A percentile compares a stretch with the other conserved stretches of the same genome.
Evolutionary conservation across 2,329 filamentous ascomycete genomes (phyloP).

Genomic region (Microdochium paspali): DNA sequence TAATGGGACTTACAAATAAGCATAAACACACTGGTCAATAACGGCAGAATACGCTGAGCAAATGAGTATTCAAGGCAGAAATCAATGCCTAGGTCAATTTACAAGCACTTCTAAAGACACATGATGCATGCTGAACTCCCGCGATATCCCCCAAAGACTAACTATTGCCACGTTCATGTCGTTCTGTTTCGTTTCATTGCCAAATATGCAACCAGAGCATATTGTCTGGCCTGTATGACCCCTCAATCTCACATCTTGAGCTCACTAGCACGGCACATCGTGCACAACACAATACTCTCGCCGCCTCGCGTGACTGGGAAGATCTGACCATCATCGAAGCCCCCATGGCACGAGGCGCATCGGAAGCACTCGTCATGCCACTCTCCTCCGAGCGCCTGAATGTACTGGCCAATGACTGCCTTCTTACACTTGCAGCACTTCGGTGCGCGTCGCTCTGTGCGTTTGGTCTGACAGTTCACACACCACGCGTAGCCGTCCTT

Average conservation of each 20-base stretch:
- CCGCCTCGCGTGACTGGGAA: slow-evolving; percentile 49
- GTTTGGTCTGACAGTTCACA: slow-evolving; percentile 81
- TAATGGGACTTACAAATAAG: too few relatives aligned
- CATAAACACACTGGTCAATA: too few relatives aligned
- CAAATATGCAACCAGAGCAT: too few relatives aligned
- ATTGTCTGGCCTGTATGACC: too few relatives aligned
- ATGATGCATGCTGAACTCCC: not conserved
- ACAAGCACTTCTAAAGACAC: not conserved
- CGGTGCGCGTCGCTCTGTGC: slow-evolving; percentile 77
- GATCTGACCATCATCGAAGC: slow-evolving; percentile 56
- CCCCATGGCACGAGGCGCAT: slow-evolving; percentile 54
- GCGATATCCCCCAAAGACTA: not conserved
- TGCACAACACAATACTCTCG: slow-evolving; percentile 46
- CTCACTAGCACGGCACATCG: slow-evolving; percentile 48
- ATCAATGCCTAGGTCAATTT: too few relatives aligned
- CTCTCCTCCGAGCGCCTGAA: slow-evolving; percentile 80
- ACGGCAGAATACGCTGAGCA: too few relatives aligned
- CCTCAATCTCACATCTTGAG: slow-evolving; percentile 44
- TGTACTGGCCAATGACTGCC: slow-evolving; percentile 81
- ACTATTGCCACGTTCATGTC: not conserved
- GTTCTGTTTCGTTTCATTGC: slow-evolving; percentile 13
- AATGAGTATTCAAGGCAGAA: too few relatives aligned
- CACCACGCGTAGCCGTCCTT: slow-evolving; percentile 99
- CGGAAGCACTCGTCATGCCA: slow-evolving; percentile 93
- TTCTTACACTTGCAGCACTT: slow-evolving; percentile 81